Percentiles rank a stretch among this genome's conserved stretches.
Conservation (phyloP, 805 yeast genomes). For the Ogataea nakhonphanomensis region DNA sequence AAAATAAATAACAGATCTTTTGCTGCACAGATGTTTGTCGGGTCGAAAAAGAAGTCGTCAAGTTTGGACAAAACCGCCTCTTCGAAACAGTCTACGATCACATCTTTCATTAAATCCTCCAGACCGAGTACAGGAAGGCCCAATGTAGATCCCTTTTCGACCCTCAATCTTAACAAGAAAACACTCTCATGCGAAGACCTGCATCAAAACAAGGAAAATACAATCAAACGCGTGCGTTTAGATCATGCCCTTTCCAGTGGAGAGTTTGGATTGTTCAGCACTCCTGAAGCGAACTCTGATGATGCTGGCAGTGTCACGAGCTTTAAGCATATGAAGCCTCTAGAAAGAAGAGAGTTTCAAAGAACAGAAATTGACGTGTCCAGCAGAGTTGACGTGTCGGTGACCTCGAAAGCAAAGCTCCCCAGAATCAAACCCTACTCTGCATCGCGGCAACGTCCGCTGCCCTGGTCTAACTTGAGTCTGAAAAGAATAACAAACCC, state of each 20-base stretch:
- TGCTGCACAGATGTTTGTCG: conserved; percentile 11
- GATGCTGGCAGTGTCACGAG: conserved; percentile 5
- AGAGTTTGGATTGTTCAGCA: neutral
- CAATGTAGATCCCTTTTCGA: neutral
- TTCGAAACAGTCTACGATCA: conserved; percentile 19
- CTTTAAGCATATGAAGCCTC: conserved; percentile 25
- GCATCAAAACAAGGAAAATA: conserved; percentile 2
- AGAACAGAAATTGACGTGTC: conserved; percentile 5
- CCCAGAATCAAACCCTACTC: conserved; percentile 6
- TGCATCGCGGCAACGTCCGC: conserved; percentile 16
- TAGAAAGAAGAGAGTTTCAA: conserved; percentile 13
- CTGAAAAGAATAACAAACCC: conserved; percentile 19
- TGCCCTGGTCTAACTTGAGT: conserved; percentile 19
- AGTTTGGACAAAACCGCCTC: conserved; percentile 7
- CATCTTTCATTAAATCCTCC: conserved; percentile 16
- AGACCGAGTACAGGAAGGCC: conserved; percentile 8
- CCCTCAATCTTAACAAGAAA: neutral
- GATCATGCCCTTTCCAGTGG: neutral
- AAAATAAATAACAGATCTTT: too few relatives aligned
- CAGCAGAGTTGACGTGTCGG: neutral
- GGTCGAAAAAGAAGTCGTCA: conserved; percentile 6
- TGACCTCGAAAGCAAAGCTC: neutral
- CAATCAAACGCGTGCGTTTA: conserved; percentile 1
- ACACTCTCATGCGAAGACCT: neutral
- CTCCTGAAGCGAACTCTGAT: neutral